These are phyloP conservation scores for Chytriomyces sp. DNA, from an alignment of 192 early-diverging fungal species.

Conservation along the genomic window DNA sequence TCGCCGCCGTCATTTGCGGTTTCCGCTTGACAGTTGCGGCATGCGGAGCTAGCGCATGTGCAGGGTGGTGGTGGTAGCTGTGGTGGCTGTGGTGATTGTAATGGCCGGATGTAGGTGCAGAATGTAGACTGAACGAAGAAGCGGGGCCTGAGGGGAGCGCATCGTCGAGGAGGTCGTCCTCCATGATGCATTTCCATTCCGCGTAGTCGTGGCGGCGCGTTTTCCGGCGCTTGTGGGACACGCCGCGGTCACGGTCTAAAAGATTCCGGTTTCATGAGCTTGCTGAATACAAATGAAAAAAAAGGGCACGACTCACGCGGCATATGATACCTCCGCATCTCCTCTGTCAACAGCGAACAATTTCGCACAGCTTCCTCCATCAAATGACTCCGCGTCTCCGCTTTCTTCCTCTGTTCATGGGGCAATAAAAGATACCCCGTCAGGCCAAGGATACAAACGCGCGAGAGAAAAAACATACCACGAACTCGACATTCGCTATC, in stretches of 20 bases:
- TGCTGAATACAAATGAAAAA: not conserved
- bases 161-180: slow-evolving; percentile 7
- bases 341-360: slow-evolving; percentile 20
- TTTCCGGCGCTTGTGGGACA: slow-evolving; percentile 16
- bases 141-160: not conserved
- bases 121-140: not conserved
- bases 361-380: slow-evolving; percentile 25
- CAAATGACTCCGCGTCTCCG: slow-evolving; percentile 20
- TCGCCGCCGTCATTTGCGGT: not conserved
- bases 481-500: slow-evolving; percentile 18
- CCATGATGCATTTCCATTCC: slow-evolving; percentile 21
- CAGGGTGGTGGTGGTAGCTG: not conserved
- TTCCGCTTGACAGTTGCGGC: not conserved
- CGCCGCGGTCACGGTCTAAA: slow-evolving; percentile 17
- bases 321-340: slow-evolving; percentile 30
- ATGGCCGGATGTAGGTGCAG: not conserved
- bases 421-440: not conserved
- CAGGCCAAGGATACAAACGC: not conserved
- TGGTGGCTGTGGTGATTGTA: not conserved
- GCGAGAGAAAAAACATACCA: slow-evolving; percentile 5
- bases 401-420: slow-evolving; percentile 13
- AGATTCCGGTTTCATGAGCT: not conserved
- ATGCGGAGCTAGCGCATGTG: not conserved
- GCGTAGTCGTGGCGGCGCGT: slow-evolving; percentile 9
- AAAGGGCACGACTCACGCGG: slow-evolving; percentile 21